phyloP scores from a whole-genome alignment of 805 yeast genomes.

The Maudiozyma bulderi region DNA sequence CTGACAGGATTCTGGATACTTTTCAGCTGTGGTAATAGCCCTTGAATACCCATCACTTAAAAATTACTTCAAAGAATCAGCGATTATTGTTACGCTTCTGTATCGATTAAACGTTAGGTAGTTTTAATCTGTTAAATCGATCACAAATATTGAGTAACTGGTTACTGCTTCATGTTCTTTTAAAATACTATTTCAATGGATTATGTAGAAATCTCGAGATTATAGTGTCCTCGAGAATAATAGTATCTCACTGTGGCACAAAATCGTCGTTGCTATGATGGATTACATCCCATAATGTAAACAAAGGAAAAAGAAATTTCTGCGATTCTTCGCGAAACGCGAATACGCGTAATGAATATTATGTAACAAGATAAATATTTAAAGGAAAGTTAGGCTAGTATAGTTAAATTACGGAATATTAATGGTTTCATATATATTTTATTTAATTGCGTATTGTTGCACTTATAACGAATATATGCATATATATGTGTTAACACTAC shows the following conservation, averaged over 20 bases:
- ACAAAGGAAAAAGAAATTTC: conserved; percentile 2
- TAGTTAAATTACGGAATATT: no score
- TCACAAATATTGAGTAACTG: no score
- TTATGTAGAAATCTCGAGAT: no score
- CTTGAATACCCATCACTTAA: conserved; percentile 65
- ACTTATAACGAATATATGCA: not conserved
- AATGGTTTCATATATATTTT: no score
- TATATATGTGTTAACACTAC: not conserved
- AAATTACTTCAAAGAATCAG: not conserved
- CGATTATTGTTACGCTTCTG: not conserved
- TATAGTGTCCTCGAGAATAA: no score
- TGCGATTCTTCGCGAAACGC: not conserved
- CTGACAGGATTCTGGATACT: conserved; percentile 56
- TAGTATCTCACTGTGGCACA: no score
- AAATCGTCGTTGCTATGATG: not conserved
- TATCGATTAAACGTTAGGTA: not conserved
- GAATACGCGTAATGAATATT: not conserved
- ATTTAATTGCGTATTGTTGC: no score
- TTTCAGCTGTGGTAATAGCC: conserved; percentile 70
- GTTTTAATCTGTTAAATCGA: no score
- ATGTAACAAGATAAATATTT: no score
- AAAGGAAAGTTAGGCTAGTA: no score
- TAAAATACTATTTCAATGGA: no score
- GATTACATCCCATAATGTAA: not conserved
- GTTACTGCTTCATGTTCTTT: no score